Evolutionary conservation across 306 rosid species (phyloP), one percentile per base, ranked within the genome.

Genomic region (Parietaria judaica): DNA sequence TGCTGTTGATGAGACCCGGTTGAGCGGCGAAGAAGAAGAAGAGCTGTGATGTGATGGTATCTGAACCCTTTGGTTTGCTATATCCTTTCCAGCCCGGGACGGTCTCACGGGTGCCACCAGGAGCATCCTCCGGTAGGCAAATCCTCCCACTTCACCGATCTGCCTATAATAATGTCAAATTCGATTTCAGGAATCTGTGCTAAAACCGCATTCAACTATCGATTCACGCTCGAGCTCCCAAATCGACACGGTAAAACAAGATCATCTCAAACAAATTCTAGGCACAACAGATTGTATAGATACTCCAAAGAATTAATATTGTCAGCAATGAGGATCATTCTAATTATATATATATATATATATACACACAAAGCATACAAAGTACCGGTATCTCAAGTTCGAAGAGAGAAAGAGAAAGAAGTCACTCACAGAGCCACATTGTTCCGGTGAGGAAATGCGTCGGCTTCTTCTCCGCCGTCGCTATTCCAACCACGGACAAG

Each of bases 381-480:
- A 23, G 31, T 23, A 23, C 31, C 2, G n/a, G n/a, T n/a, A n/a
- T n/a, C 31, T 23, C 31, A 23, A 23, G 31, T 23, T 23, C 31
- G 14, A 36, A 54, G 23, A 38, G 11, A 36, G 11, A 48, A 15
- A 50, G 47, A 50, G 36, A 63, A 56, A 68, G 4, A 60, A 11
- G 16, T 54, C 60, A 62, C 97, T 81, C 81, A 91, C 97, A 87
- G 63, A 81, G 72, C 63, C 39, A 81, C 72, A 13, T 84, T 86
- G 62, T 79, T 76, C 97, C 95, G 14, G 78, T 76, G 95, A 95
- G 83, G 0, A 83, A 81, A 56, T 94, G 87, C 53, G 0, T 70
- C 86, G 78, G 79, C 76, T 43, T 23, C 72, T 17, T 53, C 61
- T 58, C 61, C 82, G 17, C 57, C 78, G 12, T 60, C 52, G 9